Evolutionary conservation across 2,329 filamentous ascomycete genomes (phyloP).

Genomic region (Fusarium subtropicale): DNA sequence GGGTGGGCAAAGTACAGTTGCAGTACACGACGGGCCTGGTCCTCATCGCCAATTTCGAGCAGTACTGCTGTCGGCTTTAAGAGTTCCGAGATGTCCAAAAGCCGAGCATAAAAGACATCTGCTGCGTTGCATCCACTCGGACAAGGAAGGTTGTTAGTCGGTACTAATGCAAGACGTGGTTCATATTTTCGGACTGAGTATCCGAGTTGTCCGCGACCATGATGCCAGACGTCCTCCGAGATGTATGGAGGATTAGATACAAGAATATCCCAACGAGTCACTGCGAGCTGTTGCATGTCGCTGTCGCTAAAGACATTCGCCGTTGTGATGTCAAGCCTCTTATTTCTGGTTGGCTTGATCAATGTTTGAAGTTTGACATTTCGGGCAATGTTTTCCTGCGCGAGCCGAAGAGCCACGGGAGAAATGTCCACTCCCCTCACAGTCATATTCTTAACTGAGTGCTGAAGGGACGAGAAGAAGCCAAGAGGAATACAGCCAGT

Average conservation of each 20-base stretch:
- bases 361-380: conserved; percentile 56
- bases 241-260: conserved; percentile 95
- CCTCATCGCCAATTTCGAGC: conserved; percentile 77
- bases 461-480: conserved; percentile 71
- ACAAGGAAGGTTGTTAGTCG: conserved; percentile 48
- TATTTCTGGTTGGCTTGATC: conserved; percentile 17
- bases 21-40: conserved; percentile 74
- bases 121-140: conserved; percentile 53
- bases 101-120: conserved; percentile 74
- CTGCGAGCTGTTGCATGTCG: conserved; percentile 49
- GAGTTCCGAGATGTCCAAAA: conserved; percentile 66
- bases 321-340: conserved; percentile 57
- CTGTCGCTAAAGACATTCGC: conserved; percentile 63
- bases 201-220: conserved; percentile 57
- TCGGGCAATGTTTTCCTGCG: conserved; percentile 69
- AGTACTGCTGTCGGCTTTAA: conserved; percentile 67
- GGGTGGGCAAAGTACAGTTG: conserved; percentile 55
- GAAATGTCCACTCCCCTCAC: conserved; percentile 83
- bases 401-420: conserved; percentile 70
- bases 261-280: conserved; percentile 69
- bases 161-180: conserved; percentile 82
- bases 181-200: conserved; percentile 88
- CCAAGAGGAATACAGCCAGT: conserved; percentile 90
- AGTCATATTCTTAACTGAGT: conserved; percentile 56
- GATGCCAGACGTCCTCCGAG: conserved; percentile 63